Evolutionary conservation across 2,329 filamentous ascomycete species (phyloP), one percentile per base, ranked within the genome.

Genomic region (Phoma sp.): DNA sequence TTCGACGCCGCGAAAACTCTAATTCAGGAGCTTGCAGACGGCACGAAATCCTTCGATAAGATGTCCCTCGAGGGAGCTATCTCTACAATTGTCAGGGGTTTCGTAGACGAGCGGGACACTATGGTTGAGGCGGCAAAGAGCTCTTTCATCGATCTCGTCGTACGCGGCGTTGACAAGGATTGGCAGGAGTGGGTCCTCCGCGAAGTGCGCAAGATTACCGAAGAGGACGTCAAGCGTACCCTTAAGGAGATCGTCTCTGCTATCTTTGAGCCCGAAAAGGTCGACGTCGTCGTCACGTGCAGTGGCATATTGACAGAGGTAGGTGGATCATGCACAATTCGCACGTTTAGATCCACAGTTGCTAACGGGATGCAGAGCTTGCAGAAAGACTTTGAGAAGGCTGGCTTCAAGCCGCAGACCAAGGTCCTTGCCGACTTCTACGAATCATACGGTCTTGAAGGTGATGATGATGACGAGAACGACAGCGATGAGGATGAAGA

Each of bases 41-140:
- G 92, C 7, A 83, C 82, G 7, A 83, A 84, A 1, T 80, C 83
- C 25, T 88, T 99, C 49, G 92, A 98, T 69, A 85, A 87, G 48
- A 82, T 93, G 53, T 87, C 93, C 62, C 85, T 98, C 9, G 92
- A 98, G 75, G 93, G 92, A 5, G 92, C 93, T 4, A 90, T 99
- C 55, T 95, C 90, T 69, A 89, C 88, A 64, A 92, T 99, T 53
- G 92, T 99, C 28, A 87, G 93, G 57, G 83, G 82, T 43, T 90
- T 96, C 69, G 95, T 93, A 1, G 91, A 96, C 64, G 91, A 96
- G 69, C 92, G 97, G 74, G 84, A 89, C 2, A 97, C 91, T 0
- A 91, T 96, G 83, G 84, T 88, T 6, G 85, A 83, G 36, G 93
- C 95, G 0, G 95, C 93, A 1, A 84, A 88, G 68, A 87, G 90